A percentile compares a stretch with the other conserved stretches of the same genome.
Evolutionary conservation across 768 basidiomycete genomes (phyloP).

Genomic region (Scleroderma bovista): DNA sequence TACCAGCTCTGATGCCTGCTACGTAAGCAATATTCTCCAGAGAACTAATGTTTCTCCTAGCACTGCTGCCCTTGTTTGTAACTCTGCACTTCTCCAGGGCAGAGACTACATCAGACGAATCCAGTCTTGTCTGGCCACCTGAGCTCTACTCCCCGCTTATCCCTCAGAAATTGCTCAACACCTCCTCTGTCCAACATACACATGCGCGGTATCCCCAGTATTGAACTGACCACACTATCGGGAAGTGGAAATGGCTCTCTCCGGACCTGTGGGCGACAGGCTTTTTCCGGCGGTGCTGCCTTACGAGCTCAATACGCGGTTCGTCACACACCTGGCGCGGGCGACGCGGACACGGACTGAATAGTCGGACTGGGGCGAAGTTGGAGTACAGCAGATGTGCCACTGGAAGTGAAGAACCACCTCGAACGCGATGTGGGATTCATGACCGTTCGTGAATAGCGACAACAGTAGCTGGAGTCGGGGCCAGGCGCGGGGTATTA

Average conservation of each 20-base stretch:
- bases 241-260: conserved; percentile 48
- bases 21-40: no score
- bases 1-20: no score
- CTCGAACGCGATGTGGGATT: conserved; percentile 70
- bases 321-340: conserved; percentile 39
- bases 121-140: conserved; percentile 26
- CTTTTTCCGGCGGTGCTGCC: conserved; percentile 58
- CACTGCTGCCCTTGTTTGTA: background rate
- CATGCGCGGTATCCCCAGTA: conserved; percentile 55
- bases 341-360: conserved; percentile 44
- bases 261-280: conserved; percentile 61
- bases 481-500: conserved; percentile 25
- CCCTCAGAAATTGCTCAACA: conserved; percentile 53
- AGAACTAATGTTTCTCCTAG: background rate
- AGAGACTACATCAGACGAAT: background rate
- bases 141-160: conserved; percentile 58
- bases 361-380: conserved; percentile 44
- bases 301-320: conserved; percentile 59
- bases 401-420: conserved; percentile 40
- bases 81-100: background rate
- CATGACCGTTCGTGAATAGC: conserved; percentile 58
- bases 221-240: conserved; percentile 42
- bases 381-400: conserved; percentile 47
- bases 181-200: conserved; percentile 39
- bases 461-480: conserved; percentile 35